These are phyloP conservation scores for Pseudocercospora eumusae DNA, from an alignment of 2,329 filamentous ascomycete genomes.

Conservation along the genomic window DNA sequence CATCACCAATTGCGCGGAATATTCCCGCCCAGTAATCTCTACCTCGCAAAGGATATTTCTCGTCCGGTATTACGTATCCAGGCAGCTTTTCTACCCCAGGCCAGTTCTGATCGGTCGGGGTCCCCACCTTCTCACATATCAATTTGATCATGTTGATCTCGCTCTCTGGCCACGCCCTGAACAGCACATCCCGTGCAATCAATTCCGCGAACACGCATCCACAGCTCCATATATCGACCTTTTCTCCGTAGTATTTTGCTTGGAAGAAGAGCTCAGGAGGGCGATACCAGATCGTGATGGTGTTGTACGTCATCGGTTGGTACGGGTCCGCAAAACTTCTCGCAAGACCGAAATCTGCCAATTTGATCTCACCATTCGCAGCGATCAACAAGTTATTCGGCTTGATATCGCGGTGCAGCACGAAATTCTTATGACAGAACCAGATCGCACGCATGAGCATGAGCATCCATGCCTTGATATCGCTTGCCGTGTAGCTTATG, in stretches of 20 bases:
- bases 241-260: slow-evolving; percentile 82
- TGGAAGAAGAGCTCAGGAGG: slow-evolving; percentile 93
- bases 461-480: slow-evolving; percentile 98
- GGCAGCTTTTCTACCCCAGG: slow-evolving; percentile 81
- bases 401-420: slow-evolving; percentile 97
- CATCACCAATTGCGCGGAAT: slow-evolving; percentile 77
- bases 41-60: slow-evolving; percentile 60
- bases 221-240: slow-evolving; percentile 92
- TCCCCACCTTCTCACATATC: slow-evolving; percentile 83
- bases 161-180: slow-evolving; percentile 68
- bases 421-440: slow-evolving; percentile 94
- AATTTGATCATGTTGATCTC: slow-evolving; percentile 84
- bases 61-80: slow-evolving; percentile 73
- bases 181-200: slow-evolving; percentile 76
- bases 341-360: slow-evolving; percentile 96
- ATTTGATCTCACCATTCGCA: slow-evolving; percentile 87
- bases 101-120: slow-evolving; percentile 93
- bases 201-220: slow-evolving; percentile 93
- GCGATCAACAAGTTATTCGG: slow-evolving; percentile 97
- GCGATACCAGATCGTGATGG: slow-evolving; percentile 96
- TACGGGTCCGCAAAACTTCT: slow-evolving; percentile 87
- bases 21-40: slow-evolving; percentile 71
- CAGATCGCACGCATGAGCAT: slow-evolving; percentile 92
- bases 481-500: slow-evolving; percentile 79
- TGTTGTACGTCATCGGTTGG: slow-evolving; percentile 81